A percentile compares a stretch with the other conserved stretches of the same genome.
Evolutionary conservation across 2,329 filamentous ascomycete species (phyloP).

Genomic region (Diaporthe eres): DNA sequence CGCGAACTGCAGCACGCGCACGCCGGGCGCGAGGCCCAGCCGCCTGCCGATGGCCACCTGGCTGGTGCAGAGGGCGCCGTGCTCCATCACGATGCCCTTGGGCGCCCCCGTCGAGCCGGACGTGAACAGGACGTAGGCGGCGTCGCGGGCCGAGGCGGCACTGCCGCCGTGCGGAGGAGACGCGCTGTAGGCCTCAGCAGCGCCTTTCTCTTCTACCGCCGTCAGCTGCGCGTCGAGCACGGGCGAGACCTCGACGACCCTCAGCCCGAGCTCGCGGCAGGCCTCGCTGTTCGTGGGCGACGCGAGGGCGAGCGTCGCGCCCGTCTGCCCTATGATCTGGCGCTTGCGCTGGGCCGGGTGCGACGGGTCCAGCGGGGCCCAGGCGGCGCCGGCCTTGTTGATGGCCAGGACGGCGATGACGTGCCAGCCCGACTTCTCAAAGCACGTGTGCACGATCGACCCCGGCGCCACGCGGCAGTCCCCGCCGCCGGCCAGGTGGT

Average conservation of each 20-base stretch:
- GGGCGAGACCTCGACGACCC: background rate
- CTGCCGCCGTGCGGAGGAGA: background rate
- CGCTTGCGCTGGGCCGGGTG: background rate
- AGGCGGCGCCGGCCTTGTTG: slow-evolving; percentile 14
- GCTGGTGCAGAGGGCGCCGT: slow-evolving; percentile 43
- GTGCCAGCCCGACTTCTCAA: slow-evolving; percentile 19
- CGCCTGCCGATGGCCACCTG: slow-evolving; percentile 42
- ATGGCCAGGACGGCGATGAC: slow-evolving; percentile 18
- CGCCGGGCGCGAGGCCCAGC: slow-evolving; percentile 44
- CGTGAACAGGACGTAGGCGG: slow-evolving; percentile 36
- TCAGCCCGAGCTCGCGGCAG: background rate
- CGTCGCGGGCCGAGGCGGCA: slow-evolving; percentile 1
- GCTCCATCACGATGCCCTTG: slow-evolving; percentile 35
- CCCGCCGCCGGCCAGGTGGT: background rate
- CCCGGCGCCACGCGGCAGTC: background rate
- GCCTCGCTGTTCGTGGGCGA: background rate
- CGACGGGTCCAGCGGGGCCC: background rate
- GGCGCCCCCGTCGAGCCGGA: slow-evolving; percentile 61
- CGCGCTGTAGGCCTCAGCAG: background rate
- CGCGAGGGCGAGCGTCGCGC: background rate
- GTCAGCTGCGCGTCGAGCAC: background rate
- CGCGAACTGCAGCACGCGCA: slow-evolving; percentile 52
- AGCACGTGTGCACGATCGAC: background rate
- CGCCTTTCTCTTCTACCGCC: background rate
- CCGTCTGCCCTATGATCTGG: background rate